phyloP scores from a whole-genome alignment of 495 filamentous ascomycete species.

The Penicillium mononematosum region DNA sequence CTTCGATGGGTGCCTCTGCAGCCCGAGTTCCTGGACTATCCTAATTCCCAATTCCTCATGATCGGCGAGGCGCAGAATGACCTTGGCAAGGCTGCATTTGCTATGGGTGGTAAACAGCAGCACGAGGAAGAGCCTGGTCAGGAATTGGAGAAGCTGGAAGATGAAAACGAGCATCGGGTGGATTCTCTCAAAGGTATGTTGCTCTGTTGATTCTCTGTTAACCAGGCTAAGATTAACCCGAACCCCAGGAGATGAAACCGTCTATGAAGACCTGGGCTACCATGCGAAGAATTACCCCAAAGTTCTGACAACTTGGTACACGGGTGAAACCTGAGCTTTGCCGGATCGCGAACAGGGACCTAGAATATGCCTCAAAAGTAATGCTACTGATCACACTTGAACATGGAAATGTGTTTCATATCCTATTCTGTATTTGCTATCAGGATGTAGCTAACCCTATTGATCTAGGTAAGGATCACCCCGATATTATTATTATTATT shows the following conservation, averaged over 20 bases:
- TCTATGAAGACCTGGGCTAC: slow-evolving; percentile 54
- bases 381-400: not conserved
- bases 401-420: not conserved
- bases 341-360: not conserved
- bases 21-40: slow-evolving; percentile 75
- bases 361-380: not conserved
- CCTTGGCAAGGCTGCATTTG: slow-evolving; percentile 60
- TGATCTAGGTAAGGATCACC: no score
- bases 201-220: not conserved
- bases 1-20: slow-evolving; percentile 71
- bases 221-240: slow-evolving; percentile 2
- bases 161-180: slow-evolving; percentile 61
- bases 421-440: not conserved
- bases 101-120: slow-evolving; percentile 57
- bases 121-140: slow-evolving; percentile 60
- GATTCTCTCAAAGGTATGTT: slow-evolving; percentile 52
- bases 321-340: not conserved
- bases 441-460: no score
- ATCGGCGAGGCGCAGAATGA: slow-evolving; percentile 68
- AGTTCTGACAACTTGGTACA: slow-evolving; percentile 51
- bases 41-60: slow-evolving; percentile 77
- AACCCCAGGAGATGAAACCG: slow-evolving; percentile 47
- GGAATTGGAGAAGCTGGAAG: slow-evolving; percentile 58
- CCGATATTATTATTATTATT: no score
- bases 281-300: slow-evolving; percentile 52